A percentile compares a stretch with the other conserved stretches of the same genome.
These are phyloP conservation scores for Globisporangium middletonii DNA, from an alignment of 352 stramenopile genomes.

Conservation along the genomic window DNA sequence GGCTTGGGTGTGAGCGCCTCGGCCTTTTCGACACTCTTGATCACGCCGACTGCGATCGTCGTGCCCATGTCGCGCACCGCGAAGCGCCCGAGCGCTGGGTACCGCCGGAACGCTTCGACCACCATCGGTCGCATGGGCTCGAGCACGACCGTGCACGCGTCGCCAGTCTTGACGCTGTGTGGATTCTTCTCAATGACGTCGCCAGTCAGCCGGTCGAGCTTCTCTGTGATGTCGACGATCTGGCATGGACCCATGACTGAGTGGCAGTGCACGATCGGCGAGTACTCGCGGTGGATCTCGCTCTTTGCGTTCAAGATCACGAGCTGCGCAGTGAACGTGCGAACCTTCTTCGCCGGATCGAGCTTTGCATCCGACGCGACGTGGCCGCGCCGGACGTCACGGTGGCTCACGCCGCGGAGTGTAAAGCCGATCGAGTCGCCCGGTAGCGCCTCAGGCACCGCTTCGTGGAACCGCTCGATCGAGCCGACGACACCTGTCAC, in stretches of 20 bases:
- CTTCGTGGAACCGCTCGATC: slow-evolving; percentile 96
- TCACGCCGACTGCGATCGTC: slow-evolving; percentile 96
- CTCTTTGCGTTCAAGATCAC: slow-evolving; percentile 96
- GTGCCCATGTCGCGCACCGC: slow-evolving; percentile 96
- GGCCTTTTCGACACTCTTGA: slow-evolving; percentile 93
- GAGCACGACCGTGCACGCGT: slow-evolving; percentile 95
- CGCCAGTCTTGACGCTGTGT: slow-evolving; percentile 93
- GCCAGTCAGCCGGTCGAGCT: slow-evolving; percentile 95
- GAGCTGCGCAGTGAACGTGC: slow-evolving; percentile 94
- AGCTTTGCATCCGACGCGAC: slow-evolving; percentile 93
- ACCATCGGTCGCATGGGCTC: slow-evolving; percentile 92
- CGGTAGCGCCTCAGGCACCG: slow-evolving; percentile 86
- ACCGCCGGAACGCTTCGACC: slow-evolving; percentile 96
- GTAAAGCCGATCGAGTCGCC: slow-evolving; percentile 98
- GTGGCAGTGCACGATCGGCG: slow-evolving; percentile 96
- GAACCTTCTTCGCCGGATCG: slow-evolving; percentile 80
- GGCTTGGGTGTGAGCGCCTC: slow-evolving; percentile 20
- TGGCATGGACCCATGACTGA: slow-evolving; percentile 95
- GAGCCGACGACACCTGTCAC: slow-evolving; percentile 86
- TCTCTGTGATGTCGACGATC: slow-evolving; percentile 93
- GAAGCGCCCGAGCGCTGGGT: slow-evolving; percentile 94
- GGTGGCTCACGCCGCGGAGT: slow-evolving; percentile 90
- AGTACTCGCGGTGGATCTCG: slow-evolving; percentile 92
- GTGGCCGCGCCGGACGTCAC: slow-evolving; percentile 91
- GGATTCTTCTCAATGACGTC: slow-evolving; percentile 94